A percentile compares a stretch with the other conserved stretches of the same genome.
Evolutionary conservation across 352 stramenopile species (phyloP).

Genomic region (Elongisporangium undulatum): DNA sequence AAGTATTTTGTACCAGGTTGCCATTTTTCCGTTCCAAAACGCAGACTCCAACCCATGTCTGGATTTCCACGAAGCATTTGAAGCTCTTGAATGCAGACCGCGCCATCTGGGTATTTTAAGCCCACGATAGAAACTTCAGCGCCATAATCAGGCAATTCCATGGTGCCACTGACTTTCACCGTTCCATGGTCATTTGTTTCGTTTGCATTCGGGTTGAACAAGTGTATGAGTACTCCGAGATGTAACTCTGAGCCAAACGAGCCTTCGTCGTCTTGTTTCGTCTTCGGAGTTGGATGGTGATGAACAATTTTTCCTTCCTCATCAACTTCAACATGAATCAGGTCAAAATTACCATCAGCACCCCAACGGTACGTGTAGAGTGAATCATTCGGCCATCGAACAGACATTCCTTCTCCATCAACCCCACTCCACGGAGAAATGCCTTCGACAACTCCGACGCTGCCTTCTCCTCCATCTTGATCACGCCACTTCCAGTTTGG

Average conservation of each 20-base stretch:
- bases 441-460: conserved; percentile 75
- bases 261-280: conserved; percentile 68
- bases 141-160: conserved; percentile 85
- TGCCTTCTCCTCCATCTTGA: conserved; percentile 85
- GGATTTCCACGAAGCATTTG: conserved; percentile 76
- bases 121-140: conserved; percentile 70
- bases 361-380: conserved; percentile 88
- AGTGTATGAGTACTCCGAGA: conserved; percentile 71
- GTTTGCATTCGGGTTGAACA: conserved; percentile 28
- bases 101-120: conserved; percentile 41
- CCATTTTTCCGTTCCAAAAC: conserved; percentile 86
- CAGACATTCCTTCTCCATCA: conserved; percentile 86
- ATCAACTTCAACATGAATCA: conserved; percentile 83
- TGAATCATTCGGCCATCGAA: conserved; percentile 85
- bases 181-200: conserved; percentile 5
- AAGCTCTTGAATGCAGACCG: conserved; percentile 73
- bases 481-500: conserved; percentile 90
- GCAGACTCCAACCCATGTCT: conserved; percentile 84
- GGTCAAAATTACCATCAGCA: conserved; percentile 83
- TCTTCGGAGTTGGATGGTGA: conserved; percentile 64
- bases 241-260: conserved; percentile 74
- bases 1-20: conserved; percentile 84
- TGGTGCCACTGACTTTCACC: conserved; percentile 46
- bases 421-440: conserved; percentile 87
- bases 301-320: conserved; percentile 69